Evolutionary conservation across 768 basidiomycete genomes (phyloP).

Genomic region (Hydnomerulius pinastri): DNA sequence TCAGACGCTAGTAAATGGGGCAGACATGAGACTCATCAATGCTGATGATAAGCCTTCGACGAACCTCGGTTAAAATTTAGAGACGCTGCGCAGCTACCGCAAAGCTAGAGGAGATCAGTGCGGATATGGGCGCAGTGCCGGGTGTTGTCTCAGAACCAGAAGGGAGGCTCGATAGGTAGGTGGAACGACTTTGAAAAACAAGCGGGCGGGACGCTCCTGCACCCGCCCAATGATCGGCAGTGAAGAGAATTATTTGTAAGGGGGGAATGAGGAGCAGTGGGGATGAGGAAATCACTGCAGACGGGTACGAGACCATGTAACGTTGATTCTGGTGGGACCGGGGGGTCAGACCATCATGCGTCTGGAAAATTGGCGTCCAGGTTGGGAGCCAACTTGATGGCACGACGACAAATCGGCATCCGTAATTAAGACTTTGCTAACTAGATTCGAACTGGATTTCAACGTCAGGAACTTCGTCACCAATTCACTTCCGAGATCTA

Average conservation of each 20-base stretch:
- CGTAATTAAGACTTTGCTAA: neutral
- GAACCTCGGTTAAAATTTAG: neutral
- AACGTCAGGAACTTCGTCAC: too few relatives aligned
- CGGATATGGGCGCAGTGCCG: neutral
- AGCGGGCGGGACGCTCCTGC: neutral
- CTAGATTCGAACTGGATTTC: too few relatives aligned
- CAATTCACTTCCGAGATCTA: slow-evolving; percentile 6
- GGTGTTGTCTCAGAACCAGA: neutral
- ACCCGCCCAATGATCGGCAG: neutral
- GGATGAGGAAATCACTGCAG: neutral
- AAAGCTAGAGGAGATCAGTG: neutral
- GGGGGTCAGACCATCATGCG: neutral
- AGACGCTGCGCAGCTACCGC: neutral
- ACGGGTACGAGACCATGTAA: neutral
- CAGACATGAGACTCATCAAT: neutral
- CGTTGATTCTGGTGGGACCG: neutral
- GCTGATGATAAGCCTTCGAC: too few relatives aligned
- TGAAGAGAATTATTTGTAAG: neutral
- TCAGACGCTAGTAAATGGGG: neutral
- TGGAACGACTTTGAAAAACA: neutral
- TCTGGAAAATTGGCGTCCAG: neutral
- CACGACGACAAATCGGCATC: neutral
- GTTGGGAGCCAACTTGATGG: neutral
- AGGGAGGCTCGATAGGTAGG: neutral
- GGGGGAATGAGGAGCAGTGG: neutral